These are phyloP conservation scores for Quercus wislizeni DNA, from an alignment of 306 rosid species.

Conservation along the genomic window DNA sequence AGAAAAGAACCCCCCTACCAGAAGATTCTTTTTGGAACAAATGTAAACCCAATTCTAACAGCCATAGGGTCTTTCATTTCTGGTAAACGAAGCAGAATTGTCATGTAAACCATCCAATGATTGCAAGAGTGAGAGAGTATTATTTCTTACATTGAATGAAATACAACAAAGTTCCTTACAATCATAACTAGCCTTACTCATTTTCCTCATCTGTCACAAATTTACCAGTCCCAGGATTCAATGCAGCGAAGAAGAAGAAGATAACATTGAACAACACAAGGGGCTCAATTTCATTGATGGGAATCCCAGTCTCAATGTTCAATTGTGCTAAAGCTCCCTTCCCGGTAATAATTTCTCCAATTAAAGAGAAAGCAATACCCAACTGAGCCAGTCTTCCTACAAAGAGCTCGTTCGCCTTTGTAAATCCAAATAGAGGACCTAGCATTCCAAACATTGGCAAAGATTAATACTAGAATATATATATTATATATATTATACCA, in stretches of 20 bases:
- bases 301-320: constrained; percentile 94
- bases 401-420: constrained; percentile 86
- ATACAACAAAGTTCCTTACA: neutral
- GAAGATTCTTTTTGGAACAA: neutral
- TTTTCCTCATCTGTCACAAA: constrained; percentile 75
- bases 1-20: too few species aligned
- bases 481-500: neutral
- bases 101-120: neutral
- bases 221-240: constrained; percentile 95
- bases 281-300: constrained; percentile 86
- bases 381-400: constrained; percentile 98
- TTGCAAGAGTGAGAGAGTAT: neutral
- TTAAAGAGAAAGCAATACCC: constrained; percentile 88
- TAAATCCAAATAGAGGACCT: constrained; percentile 97
- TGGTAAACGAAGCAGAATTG: neutral
- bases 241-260: constrained; percentile 94
- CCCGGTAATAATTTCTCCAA: constrained; percentile 92
- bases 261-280: constrained; percentile 76
- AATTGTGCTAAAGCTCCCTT: constrained; percentile 96
- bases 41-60: neutral
- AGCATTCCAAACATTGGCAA: neutral
- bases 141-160: neutral
- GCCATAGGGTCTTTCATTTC: neutral
- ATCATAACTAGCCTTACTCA: constrained; percentile 30
- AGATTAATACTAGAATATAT: neutral